A percentile compares a stretch with the other conserved stretches of the same genome.
These are phyloP conservation scores for Amanita inopinata DNA, from an alignment of 768 basidiomycete species.

Conservation along the genomic window DNA sequence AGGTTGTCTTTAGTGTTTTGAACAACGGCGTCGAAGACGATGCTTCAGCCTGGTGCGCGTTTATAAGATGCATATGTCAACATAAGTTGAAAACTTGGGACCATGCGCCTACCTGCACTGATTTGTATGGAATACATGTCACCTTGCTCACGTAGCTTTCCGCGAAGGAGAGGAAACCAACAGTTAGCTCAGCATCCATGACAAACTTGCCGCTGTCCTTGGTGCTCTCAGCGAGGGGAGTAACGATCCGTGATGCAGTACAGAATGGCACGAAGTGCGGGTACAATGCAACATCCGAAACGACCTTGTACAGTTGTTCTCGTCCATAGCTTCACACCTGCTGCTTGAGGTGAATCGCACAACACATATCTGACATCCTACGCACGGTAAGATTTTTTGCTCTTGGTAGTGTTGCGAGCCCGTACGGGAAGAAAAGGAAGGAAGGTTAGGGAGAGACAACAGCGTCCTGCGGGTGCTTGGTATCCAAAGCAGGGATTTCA, in stretches of 20 bases:
- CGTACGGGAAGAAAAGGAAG: slow-evolving; percentile 31
- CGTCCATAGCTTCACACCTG: slow-evolving; percentile 52
- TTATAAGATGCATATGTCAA: background rate
- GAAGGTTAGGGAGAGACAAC: slow-evolving; percentile 44
- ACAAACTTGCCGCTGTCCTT: slow-evolving; percentile 24
- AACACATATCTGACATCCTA: slow-evolving; percentile 16
- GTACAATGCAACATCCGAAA: slow-evolving; percentile 84
- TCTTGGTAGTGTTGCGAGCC: slow-evolving; percentile 67
- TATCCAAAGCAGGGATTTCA: background rate
- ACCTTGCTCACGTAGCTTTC: slow-evolving; percentile 87
- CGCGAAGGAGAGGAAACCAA: slow-evolving; percentile 79
- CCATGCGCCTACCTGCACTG: slow-evolving; percentile 61
- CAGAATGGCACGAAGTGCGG: slow-evolving; percentile 86
- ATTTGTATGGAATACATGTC: slow-evolving; percentile 66
- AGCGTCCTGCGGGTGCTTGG: slow-evolving; percentile 21
- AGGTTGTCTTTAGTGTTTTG: slow-evolving; percentile 58
- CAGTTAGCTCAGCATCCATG: slow-evolving; percentile 79
- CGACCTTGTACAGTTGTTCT: slow-evolving; percentile 73
- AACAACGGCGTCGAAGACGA: slow-evolving; percentile 67
- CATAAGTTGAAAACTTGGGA: background rate
- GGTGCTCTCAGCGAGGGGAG: slow-evolving; percentile 17
- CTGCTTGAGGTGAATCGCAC: slow-evolving; percentile 2
- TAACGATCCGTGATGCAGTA: slow-evolving; percentile 57
- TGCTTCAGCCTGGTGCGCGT: slow-evolving; percentile 47
- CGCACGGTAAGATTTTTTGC: slow-evolving; percentile 82